phyloP scores from a whole-genome alignment of 2,329 filamentous ascomycete genomes.

The Alternaria brassicae region DNA sequence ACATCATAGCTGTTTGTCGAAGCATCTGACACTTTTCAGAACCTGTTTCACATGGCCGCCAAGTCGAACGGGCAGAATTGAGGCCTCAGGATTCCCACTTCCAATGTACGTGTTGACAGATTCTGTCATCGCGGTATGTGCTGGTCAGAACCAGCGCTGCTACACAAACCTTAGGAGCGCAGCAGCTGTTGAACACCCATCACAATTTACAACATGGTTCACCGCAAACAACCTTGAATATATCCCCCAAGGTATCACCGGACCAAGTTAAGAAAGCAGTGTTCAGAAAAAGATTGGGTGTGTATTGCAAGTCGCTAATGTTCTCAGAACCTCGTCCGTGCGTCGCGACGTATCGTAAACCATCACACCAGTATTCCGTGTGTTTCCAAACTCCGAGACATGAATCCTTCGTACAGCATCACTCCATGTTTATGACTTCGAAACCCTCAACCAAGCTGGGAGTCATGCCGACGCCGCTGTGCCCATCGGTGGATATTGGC shows the following conservation, averaged over 20 bases:
- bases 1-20: slow-evolving; percentile 21
- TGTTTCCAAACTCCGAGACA: background rate
- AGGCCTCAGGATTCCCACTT: background rate
- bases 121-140: background rate
- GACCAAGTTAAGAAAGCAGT: background rate
- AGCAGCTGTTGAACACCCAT: background rate
- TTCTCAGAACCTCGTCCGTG: background rate
- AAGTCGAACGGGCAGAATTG: background rate
- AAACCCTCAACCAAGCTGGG: slow-evolving; percentile 12
- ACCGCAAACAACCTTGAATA: background rate
- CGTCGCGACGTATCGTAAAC: background rate
- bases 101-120: background rate
- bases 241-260: background rate
- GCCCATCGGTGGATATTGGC: slow-evolving; percentile 70
- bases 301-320: slow-evolving; percentile 10
- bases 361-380: slow-evolving; percentile 4
- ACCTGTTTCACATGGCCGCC: slow-evolving; percentile 30
- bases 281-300: background rate
- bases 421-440: background rate
- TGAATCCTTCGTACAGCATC: background rate
- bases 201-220: background rate
- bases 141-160: background rate
- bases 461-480: slow-evolving; percentile 42
- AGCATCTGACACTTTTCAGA: slow-evolving; percentile 31
- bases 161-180: no score